Base-by-base conservation (phyloP, 805 yeast genomes). In the Starmerella floris region DNA sequence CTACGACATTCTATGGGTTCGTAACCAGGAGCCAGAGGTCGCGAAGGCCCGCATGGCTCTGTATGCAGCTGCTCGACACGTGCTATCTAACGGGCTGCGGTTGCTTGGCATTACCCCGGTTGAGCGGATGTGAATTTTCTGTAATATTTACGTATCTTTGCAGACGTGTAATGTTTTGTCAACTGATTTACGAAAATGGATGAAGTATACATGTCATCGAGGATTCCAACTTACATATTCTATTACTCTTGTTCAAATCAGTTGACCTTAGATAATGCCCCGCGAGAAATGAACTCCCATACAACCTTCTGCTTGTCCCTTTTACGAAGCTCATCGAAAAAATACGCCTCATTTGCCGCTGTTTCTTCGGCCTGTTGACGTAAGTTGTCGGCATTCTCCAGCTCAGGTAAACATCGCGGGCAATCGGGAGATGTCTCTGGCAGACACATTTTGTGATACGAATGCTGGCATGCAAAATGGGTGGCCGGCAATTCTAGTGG, bases 41-140 rank as follows among this genome's bases (percentile, higher is more conserved):
- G 88, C 96, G 41, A 62, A 72, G 44, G 95, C 97, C 25, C 81
- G 97, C 66, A 70, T 88, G 63, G 95, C 97, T 3, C 72, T 91
- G 51, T 91, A 87, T 63, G 70, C 79, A 41, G 70, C 95, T 50
- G 95, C 95, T 40, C 77, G 87, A 65, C 93, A 81, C 66, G 93
- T 84, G 11, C 69, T 91, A 54, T 69, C 69, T 65, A 87, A 85
- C 58, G 99, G 96, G 68, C 77, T 91, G 85, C 68, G 68, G 36
- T 67, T 91, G 58, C 68, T 91, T 57, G 95, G 96, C 44, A 72
- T 91, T 60, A 85, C 96, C 35, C 97, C 99, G n/a, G 97, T 91
- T 49, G 95, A 88, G 56, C 79, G 97, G 74, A 88, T 88, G 97
- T 88, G 70, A 65, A 21, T n/a, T n/a, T n/a, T n/a, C n/a, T n/a